Percentiles rank a stretch among this genome's conserved stretches.
Evolutionary conservation across 169 alveolate genomes (phyloP).

Genomic region (Neospora caninum): DNA sequence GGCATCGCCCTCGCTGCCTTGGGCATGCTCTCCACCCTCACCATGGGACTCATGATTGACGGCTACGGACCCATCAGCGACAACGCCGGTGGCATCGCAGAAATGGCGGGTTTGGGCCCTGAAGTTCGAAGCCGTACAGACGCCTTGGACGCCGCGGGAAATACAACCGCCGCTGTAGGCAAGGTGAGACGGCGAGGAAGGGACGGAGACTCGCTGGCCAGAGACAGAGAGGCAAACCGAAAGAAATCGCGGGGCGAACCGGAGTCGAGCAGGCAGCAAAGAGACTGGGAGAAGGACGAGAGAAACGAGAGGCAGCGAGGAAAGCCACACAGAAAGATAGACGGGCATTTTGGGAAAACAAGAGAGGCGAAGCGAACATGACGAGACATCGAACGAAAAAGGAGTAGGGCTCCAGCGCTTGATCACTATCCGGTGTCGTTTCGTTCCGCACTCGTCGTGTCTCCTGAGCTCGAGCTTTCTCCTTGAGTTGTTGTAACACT

Average conservation of each 20-base stretch:
- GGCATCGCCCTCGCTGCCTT: conserved; percentile 91
- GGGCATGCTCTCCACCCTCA: conserved; percentile 90
- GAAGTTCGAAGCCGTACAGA: conserved; percentile 89
- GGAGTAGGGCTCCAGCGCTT: too few species aligned
- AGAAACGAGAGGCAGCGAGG: too few species aligned
- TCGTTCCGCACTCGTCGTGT: too few species aligned
- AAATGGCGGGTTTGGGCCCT: conserved; percentile 87
- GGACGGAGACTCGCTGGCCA: background rate
- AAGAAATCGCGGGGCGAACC: background rate
- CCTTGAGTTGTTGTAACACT: too few species aligned
- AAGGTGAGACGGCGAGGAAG: conserved; percentile 13
- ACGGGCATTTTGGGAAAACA: too few species aligned
- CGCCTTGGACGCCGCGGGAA: conserved; percentile 93
- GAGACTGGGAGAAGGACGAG: too few species aligned
- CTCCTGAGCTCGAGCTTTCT: too few species aligned
- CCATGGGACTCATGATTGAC: conserved; percentile 88
- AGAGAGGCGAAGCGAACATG: too few species aligned
- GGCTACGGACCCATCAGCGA: conserved; percentile 93
- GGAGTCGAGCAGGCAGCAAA: background rate
- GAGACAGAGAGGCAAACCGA: background rate
- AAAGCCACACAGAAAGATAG: too few species aligned
- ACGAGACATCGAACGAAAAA: too few species aligned
- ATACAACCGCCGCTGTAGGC: conserved; percentile 92
- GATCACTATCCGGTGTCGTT: too few species aligned
- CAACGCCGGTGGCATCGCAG: conserved; percentile 96